These are phyloP conservation scores for Ploettnerulaceae sp. DNA, from an alignment of 2,329 filamentous ascomycete genomes.

Conservation along the genomic window DNA sequence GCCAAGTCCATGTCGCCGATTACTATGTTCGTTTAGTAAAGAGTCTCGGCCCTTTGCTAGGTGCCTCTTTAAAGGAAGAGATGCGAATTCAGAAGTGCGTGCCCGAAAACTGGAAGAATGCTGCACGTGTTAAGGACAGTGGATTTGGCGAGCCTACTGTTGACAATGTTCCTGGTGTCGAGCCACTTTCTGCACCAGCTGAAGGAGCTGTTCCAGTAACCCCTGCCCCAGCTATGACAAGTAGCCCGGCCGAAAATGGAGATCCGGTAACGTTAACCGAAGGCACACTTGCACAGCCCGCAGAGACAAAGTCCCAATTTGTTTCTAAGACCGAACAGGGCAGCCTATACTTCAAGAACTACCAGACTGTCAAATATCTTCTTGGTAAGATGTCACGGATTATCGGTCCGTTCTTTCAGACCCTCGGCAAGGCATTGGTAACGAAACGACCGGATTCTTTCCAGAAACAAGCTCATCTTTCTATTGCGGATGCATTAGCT, in stretches of 20 bases:
- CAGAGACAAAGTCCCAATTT: slow-evolving; percentile 31
- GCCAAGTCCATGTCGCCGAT: slow-evolving; percentile 76
- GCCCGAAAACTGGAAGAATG: slow-evolving; percentile 57
- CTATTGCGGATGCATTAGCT: slow-evolving; percentile 62
- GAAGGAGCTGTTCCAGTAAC: slow-evolving; percentile 6
- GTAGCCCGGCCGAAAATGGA: slow-evolving; percentile 2
- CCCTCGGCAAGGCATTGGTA: slow-evolving; percentile 75
- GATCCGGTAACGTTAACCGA: neutral
- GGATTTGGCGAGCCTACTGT: slow-evolving; percentile 19
- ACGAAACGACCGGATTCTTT: slow-evolving; percentile 67
- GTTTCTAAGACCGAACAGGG: slow-evolving; percentile 41
- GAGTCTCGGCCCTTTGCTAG: slow-evolving; percentile 71
- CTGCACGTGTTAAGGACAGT: slow-evolving; percentile 23
- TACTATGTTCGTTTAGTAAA: slow-evolving; percentile 72
- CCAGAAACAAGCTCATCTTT: slow-evolving; percentile 47
- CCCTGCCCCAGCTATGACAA: neutral
- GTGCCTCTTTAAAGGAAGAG: slow-evolving; percentile 80
- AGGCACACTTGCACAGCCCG: neutral
- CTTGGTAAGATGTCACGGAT: slow-evolving; percentile 73
- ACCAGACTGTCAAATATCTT: slow-evolving; percentile 68
- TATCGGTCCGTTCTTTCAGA: slow-evolving; percentile 82
- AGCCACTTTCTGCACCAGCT: slow-evolving; percentile 12
- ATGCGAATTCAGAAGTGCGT: slow-evolving; percentile 69
- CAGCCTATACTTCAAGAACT: slow-evolving; percentile 62
- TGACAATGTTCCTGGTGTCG: slow-evolving; percentile 13